phyloP scores from a whole-genome alignment of 2,329 filamentous ascomycete species.

The Aspergillus felis region DNA sequence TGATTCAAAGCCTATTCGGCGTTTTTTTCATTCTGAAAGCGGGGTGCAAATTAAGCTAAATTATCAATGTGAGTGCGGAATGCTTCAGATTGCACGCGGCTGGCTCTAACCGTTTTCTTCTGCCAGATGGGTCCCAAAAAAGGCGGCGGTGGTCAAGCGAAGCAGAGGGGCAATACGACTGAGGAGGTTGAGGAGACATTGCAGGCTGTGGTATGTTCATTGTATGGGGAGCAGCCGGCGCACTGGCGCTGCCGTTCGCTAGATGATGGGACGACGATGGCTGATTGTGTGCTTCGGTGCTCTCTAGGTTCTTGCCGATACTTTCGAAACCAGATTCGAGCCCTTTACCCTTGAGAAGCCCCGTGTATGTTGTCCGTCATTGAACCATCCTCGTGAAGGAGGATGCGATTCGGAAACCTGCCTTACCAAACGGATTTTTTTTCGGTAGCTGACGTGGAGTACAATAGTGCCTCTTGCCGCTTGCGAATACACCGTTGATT shows the following conservation, averaged over 20 bases:
- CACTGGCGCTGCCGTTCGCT: background rate
- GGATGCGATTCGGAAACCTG: background rate
- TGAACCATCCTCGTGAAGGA: slow-evolving; percentile 4
- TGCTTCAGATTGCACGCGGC: background rate
- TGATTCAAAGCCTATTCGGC: background rate
- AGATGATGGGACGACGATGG: background rate
- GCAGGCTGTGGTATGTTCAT: slow-evolving; percentile 56
- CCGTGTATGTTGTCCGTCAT: slow-evolving; percentile 58
- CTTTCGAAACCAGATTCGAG: slow-evolving; percentile 85
- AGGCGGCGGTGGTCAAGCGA: slow-evolving; percentile 22
- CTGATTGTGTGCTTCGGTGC: slow-evolving; percentile 9
- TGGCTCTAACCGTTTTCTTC: background rate
- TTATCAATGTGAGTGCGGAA: slow-evolving; percentile 4
- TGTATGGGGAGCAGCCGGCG: background rate
- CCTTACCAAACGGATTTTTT: background rate
- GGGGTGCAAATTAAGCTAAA: background rate
- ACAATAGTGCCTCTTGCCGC: slow-evolving; percentile 78
- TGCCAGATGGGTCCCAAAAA: slow-evolving; percentile 35
- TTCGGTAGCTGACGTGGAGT: background rate
- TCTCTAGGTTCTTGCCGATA: slow-evolving; percentile 78
- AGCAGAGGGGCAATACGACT: slow-evolving; percentile 40
- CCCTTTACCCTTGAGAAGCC: slow-evolving; percentile 87
- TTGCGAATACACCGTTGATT: slow-evolving; percentile 91
- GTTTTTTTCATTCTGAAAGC: background rate
- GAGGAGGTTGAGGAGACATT: slow-evolving; percentile 60